Percentiles rank a stretch among this genome's conserved stretches.
Conservation (phyloP, 1,139 yeast genomes). For the Hyphopichia burtonii region DNA sequence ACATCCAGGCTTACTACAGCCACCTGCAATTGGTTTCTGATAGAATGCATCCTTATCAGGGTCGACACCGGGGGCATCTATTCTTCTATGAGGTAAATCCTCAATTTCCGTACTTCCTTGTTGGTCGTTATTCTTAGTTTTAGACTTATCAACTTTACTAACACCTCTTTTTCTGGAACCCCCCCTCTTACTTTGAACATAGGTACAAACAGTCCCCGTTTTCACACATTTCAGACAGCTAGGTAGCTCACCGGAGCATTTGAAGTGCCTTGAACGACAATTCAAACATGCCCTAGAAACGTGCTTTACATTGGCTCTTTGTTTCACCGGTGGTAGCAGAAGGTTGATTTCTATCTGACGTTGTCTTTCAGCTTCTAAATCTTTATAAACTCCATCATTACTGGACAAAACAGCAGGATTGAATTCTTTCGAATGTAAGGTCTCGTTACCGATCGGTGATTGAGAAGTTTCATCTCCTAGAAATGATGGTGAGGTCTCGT, state of each 20-base stretch:
- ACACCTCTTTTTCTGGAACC: conserved; percentile 51
- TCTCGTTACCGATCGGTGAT: no score
- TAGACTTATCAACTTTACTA: conserved; percentile 9
- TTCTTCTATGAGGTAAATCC: conserved; percentile 8
- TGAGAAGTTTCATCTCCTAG: no score
- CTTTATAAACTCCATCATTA: not conserved
- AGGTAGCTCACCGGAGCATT: conserved; percentile 49
- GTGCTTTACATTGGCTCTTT: conserved; percentile 12
- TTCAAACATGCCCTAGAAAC: conserved; percentile 43
- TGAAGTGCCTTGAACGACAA: conserved; percentile 48
- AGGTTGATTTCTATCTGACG: conserved; percentile 2
- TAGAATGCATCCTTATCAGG: not conserved
- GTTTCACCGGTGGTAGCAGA: conserved; percentile 1
- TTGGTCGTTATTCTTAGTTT: conserved; percentile 2
- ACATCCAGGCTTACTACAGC: conserved; percentile 1
- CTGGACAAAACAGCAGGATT: not conserved
- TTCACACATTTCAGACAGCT: conserved; percentile 39
- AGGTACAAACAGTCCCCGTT: conserved; percentile 33
- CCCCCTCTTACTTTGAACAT: conserved; percentile 50
- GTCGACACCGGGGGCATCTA: conserved; percentile 1
- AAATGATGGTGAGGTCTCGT: no score
- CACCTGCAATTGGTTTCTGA: conserved; percentile 1
- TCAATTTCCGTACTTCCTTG: conserved; percentile 7
- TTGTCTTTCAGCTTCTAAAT: conserved; percentile 1
- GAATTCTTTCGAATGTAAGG: not conserved